Evolutionary conservation across 495 filamentous ascomycete species (phyloP).

Genomic region (Neurospora sp.): DNA sequence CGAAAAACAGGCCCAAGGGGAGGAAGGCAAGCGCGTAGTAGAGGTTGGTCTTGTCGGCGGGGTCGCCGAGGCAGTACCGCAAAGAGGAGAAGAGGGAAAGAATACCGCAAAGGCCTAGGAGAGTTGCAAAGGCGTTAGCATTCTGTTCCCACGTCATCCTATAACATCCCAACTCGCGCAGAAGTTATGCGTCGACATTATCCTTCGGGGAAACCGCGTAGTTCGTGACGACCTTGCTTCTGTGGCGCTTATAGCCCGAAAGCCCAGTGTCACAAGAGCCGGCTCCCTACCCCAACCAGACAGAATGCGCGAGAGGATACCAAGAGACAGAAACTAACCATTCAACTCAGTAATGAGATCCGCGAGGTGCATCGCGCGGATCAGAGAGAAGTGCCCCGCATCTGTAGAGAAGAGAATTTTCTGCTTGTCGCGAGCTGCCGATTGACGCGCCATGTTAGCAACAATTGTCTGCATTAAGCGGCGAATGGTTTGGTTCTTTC

Average conservation of each 20-base stretch:
- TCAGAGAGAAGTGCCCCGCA: constrained; percentile 58
- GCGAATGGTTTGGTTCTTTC: background rate
- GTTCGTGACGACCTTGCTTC: background rate
- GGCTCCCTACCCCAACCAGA: background rate
- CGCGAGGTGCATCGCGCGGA: constrained; percentile 82
- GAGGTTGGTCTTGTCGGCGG: constrained; percentile 52
- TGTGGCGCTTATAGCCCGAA: background rate
- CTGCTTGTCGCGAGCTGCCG: constrained; percentile 69
- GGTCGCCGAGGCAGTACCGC: constrained; percentile 79
- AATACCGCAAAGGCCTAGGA: constrained; percentile 64
- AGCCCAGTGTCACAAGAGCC: background rate
- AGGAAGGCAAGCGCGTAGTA: constrained; percentile 80
- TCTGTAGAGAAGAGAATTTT: constrained; percentile 68
- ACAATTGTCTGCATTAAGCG: background rate
- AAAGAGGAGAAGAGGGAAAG: constrained; percentile 95
- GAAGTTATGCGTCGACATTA: background rate
- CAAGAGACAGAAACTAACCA: constrained; percentile 40
- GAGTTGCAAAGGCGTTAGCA: background rate
- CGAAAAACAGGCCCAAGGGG: constrained; percentile 93
- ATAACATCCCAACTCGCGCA: background rate
- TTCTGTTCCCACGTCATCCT: background rate
- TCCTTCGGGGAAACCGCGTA: background rate
- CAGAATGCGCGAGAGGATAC: background rate
- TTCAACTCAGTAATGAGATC: constrained; percentile 95
- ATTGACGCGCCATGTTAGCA: background rate